Percentiles rank a stretch among this genome's conserved stretches.
phyloP scores from a whole-genome alignment of 2,329 filamentous ascomycete genomes.

The Diplocarpon rosae region DNA sequence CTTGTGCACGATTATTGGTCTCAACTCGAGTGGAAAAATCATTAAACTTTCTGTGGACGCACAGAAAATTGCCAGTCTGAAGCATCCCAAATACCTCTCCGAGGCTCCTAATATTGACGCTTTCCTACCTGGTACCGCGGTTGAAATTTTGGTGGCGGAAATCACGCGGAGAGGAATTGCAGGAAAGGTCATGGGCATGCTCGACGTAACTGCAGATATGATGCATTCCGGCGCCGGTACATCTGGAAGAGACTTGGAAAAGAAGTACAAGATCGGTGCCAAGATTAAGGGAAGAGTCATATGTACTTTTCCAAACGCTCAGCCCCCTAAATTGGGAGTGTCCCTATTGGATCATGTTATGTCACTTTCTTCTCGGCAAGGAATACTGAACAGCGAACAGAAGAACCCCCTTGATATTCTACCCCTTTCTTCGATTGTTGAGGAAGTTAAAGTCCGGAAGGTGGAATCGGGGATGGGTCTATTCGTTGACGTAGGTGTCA shows the following conservation, averaged over 20 bases:
- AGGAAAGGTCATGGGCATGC: conserved; percentile 83
- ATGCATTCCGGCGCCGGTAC: conserved; percentile 75
- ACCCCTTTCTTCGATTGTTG: conserved; percentile 63
- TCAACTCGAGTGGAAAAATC: conserved; percentile 68
- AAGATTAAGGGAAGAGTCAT: conserved; percentile 81
- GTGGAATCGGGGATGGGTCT: conserved; percentile 74
- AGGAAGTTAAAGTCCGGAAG: conserved; percentile 66
- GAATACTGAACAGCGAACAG: conserved; percentile 34
- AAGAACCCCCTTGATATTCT: conserved; percentile 46
- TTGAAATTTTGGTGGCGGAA: conserved; percentile 73
- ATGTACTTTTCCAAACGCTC: conserved; percentile 71
- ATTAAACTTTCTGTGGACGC: conserved; percentile 73
- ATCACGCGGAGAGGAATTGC: conserved; percentile 62
- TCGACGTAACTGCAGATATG: conserved; percentile 83
- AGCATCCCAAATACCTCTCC: conserved; percentile 53
- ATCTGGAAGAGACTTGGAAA: conserved; percentile 57
- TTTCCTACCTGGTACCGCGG: conserved; percentile 84
- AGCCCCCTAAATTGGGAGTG: conserved; percentile 74
- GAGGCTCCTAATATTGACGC: conserved; percentile 80
- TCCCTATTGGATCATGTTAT: conserved; percentile 80
- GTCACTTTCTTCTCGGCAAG: conserved; percentile 39
- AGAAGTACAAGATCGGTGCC: conserved; percentile 71
- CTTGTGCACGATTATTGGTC: conserved; percentile 68
- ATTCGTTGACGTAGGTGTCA: conserved; percentile 61
- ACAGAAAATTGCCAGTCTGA: conserved; percentile 54